Percentiles rank a stretch among this genome's conserved stretches.
phyloP scores from a whole-genome alignment of 148 eudicot genomes.

The Suaeda aralocaspica region DNA sequence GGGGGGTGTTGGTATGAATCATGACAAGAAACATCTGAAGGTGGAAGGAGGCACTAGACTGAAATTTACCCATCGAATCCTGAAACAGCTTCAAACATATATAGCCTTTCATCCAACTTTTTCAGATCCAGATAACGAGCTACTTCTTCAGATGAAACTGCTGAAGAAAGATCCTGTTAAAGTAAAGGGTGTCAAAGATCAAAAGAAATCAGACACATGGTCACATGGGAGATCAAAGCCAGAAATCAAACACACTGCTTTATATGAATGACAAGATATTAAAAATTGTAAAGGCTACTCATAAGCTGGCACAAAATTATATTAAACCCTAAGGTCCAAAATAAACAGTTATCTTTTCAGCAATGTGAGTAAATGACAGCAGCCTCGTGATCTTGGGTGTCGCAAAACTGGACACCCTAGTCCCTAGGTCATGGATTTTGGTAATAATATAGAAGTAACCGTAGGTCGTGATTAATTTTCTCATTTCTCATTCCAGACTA shows the following conservation, averaged over 20 bases:
- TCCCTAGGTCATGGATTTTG: too few species aligned
- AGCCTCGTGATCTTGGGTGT: neutral
- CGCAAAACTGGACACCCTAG: neutral
- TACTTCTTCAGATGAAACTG: conserved; percentile 84
- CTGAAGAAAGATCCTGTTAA: conserved; percentile 74
- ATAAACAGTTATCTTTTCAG: too few species aligned
- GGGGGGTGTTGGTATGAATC: too few species aligned
- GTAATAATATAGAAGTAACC: too few species aligned
- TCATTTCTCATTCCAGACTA: too few species aligned
- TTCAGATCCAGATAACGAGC: conserved; percentile 87
- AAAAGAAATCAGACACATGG: neutral
- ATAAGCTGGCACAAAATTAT: too few species aligned
- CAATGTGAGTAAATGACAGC: neutral
- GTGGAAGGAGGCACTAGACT: neutral
- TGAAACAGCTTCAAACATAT: conserved; percentile 87
- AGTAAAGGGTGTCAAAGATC: conserved; percentile 1
- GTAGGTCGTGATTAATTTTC: too few species aligned
- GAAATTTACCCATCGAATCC: conserved; percentile 72
- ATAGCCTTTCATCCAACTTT: conserved; percentile 82
- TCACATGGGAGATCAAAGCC: neutral
- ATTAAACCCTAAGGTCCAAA: too few species aligned
- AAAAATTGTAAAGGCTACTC: too few species aligned
- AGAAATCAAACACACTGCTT: too few species aligned
- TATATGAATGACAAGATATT: too few species aligned
- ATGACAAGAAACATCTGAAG: too few species aligned